Conservation (phyloP, 208 protist species). For the Leishmania gerbilli region DNA sequence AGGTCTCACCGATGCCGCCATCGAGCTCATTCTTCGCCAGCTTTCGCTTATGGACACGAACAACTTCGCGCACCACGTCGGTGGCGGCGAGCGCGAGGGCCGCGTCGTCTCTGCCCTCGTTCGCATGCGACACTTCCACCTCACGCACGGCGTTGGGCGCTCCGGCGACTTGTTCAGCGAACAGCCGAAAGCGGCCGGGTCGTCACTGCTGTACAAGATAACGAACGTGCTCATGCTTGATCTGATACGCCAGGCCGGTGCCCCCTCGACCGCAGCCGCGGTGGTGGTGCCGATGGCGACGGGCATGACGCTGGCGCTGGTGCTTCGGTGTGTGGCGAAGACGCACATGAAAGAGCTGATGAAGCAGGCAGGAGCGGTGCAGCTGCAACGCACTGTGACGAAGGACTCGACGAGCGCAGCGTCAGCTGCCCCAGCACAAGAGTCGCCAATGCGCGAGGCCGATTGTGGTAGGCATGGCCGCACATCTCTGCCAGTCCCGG, state of each 20-base stretch:
- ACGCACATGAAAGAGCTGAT: slow-evolving; percentile 16
- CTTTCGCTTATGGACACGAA: slow-evolving; percentile 95
- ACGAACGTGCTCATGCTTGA: slow-evolving; percentile 93
- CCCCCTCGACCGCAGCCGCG: slow-evolving; percentile 38
- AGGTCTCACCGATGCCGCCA: slow-evolving; percentile 85
- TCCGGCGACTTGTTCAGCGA: slow-evolving; percentile 93
- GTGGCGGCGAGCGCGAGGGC: slow-evolving; percentile 97
- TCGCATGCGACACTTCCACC: slow-evolving; percentile 71
- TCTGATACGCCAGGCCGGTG: slow-evolving; percentile 62
- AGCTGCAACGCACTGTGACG: neutral
- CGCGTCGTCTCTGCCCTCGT: slow-evolving; percentile 90
- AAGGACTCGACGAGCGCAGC: neutral
- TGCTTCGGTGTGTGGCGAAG: slow-evolving; percentile 66
- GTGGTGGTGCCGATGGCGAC: slow-evolving; percentile 96
- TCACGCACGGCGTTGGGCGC: slow-evolving; percentile 96
- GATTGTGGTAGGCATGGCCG: neutral
- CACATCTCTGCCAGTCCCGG: neutral
- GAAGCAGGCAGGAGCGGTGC: neutral
- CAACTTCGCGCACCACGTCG: slow-evolving; percentile 89
- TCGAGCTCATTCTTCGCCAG: slow-evolving; percentile 92
- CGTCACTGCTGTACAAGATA: slow-evolving; percentile 92
- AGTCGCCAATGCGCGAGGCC: neutral
- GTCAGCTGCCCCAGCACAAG: neutral
- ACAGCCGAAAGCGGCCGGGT: slow-evolving; percentile 98
- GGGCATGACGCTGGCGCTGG: slow-evolving; percentile 94